Evolutionary conservation across 2,329 filamentous ascomycete genomes (phyloP).

Genomic region (Botrytis fragariae): DNA sequence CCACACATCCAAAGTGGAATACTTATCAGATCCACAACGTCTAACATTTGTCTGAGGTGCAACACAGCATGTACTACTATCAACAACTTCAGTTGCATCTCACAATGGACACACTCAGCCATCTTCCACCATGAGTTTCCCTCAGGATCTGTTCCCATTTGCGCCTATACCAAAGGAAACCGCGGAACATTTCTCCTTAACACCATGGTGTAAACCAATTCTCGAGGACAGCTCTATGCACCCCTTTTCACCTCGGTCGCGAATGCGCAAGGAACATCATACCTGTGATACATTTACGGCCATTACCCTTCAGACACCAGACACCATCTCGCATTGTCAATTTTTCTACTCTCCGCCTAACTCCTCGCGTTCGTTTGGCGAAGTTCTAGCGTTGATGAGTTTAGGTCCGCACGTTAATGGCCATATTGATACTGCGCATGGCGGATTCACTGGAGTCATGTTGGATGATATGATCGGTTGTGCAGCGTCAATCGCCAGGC

Average conservation of each 20-base stretch:
- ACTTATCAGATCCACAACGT: neutral
- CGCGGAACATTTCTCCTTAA: slow-evolving; percentile 24
- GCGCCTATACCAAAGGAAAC: slow-evolving; percentile 14
- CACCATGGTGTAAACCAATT: slow-evolving; percentile 25
- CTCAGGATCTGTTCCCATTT: neutral
- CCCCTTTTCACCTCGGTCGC: slow-evolving; percentile 23
- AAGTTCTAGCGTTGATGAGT: slow-evolving; percentile 28
- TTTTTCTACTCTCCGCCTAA: slow-evolving; percentile 23
- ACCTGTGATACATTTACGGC: slow-evolving; percentile 26
- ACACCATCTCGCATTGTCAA: slow-evolving; percentile 31
- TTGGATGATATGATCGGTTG: slow-evolving; percentile 54
- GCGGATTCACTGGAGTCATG: slow-evolving; percentile 56
- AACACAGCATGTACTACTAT: neutral
- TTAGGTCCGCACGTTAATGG: slow-evolving; percentile 55
- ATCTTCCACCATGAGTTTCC: slow-evolving; percentile 1
- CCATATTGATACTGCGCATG: slow-evolving; percentile 54
- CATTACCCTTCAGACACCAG: slow-evolving; percentile 3
- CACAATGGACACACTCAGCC: neutral
- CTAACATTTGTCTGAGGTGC: neutral
- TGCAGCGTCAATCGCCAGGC: slow-evolving; percentile 20
- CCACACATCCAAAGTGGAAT: neutral
- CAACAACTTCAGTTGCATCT: neutral
- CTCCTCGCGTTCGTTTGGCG: slow-evolving; percentile 11
- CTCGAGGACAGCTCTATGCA: slow-evolving; percentile 27
- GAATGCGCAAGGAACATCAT: slow-evolving; percentile 3